Evolutionary conservation across 2,329 filamentous ascomycete species (phyloP).

Genomic region (Aspergillus neoniger): DNA sequence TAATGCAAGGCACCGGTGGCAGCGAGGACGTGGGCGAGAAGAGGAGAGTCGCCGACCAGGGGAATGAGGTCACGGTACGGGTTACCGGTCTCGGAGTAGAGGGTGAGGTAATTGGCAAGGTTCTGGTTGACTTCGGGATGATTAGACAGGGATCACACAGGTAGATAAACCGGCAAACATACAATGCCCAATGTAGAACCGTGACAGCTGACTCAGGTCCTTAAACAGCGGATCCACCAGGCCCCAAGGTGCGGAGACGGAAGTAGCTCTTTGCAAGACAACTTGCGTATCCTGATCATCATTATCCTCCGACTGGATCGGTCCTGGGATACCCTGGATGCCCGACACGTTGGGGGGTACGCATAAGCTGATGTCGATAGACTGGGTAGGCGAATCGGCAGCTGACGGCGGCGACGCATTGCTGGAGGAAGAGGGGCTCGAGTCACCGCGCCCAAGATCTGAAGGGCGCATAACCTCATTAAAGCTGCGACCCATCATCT

Average conservation of each 20-base stretch:
- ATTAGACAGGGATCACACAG: constrained; percentile 19
- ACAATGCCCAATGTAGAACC: constrained; percentile 53
- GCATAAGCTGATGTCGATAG: background rate
- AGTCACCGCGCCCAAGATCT: background rate
- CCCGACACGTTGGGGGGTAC: background rate
- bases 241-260: constrained; percentile 38
- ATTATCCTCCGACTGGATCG: constrained; percentile 1
- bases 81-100: constrained; percentile 51
- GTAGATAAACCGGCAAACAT: constrained; percentile 19
- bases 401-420: background rate
- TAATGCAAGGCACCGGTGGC: constrained; percentile 53
- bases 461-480: constrained; percentile 36
- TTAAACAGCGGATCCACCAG: constrained; percentile 52
- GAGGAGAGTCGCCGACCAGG: constrained; percentile 46
- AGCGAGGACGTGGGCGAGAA: constrained; percentile 50
- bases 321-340: background rate
- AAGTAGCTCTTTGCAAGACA: constrained; percentile 5
- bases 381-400: background rate
- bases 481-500: constrained; percentile 57
- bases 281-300: background rate
- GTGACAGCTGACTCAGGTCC: constrained; percentile 46
- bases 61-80: constrained; percentile 53
- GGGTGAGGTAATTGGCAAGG: constrained; percentile 49
- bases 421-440: background rate
- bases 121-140: constrained; percentile 35